Evolutionary conservation across 2,329 filamentous ascomycete genomes (phyloP).

Genomic region (Fusarium beomiforme): DNA sequence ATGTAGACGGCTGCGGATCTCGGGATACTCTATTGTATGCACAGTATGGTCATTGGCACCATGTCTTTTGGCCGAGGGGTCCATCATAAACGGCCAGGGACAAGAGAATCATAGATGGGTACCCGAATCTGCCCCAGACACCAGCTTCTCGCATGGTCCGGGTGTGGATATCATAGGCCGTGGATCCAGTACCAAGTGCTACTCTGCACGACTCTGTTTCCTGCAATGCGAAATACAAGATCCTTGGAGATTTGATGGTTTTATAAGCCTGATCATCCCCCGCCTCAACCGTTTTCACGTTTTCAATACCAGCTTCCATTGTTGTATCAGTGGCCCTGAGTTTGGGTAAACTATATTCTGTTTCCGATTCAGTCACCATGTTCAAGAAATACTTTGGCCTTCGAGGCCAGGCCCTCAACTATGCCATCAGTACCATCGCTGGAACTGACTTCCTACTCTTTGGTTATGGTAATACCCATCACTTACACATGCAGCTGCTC

Average conservation of each 20-base stretch:
- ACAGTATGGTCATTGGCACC: neutral
- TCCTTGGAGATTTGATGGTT: conserved; percentile 4
- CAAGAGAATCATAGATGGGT: neutral
- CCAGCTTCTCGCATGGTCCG: conserved; percentile 7
- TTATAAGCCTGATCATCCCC: conserved; percentile 32
- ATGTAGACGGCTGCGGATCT: conserved; percentile 7
- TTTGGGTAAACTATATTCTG: neutral
- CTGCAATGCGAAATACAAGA: conserved; percentile 18
- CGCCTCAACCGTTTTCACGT: neutral
- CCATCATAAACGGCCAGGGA: conserved; percentile 14
- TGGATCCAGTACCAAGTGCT: conserved; percentile 24
- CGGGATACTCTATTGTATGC: neutral
- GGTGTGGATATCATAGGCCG: conserved; percentile 25
- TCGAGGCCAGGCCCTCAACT: conserved; percentile 71
- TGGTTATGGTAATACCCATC: conserved; percentile 58
- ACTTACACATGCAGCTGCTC: neutral
- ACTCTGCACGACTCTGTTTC: conserved; percentile 33
- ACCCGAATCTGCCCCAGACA: conserved; percentile 3
- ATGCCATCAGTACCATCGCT: conserved; percentile 75
- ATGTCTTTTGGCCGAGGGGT: conserved; percentile 1
- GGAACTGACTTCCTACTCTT: conserved; percentile 76
- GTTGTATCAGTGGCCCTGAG: neutral
- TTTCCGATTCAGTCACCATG: conserved; percentile 34
- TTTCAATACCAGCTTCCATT: neutral
- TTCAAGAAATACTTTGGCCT: conserved; percentile 69